Evolutionary conservation across 768 basidiomycete genomes (phyloP).

Genomic region (Boletus tylopilopsis): DNA sequence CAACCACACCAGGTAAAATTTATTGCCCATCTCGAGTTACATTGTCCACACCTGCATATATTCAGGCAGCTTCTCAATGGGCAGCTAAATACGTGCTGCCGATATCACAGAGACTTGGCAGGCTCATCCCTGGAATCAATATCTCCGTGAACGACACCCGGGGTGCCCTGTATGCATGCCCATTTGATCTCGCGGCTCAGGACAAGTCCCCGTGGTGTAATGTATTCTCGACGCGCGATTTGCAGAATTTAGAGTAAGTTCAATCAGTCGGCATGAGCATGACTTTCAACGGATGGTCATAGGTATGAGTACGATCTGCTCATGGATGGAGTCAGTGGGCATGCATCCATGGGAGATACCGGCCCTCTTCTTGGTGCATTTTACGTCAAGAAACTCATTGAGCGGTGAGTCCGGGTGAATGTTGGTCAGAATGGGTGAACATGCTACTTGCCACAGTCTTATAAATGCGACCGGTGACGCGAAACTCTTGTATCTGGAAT

Average conservation of each 20-base stretch:
- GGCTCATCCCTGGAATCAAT: conserved; percentile 31
- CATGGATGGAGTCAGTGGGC: conserved; percentile 37
- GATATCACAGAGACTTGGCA: conserved; percentile 34
- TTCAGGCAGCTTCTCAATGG: conserved; percentile 29
- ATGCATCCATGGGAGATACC: conserved; percentile 28
- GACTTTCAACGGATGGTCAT: not conserved
- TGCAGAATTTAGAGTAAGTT: conserved; percentile 35
- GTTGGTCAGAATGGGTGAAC: not conserved
- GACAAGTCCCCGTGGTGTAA: conserved; percentile 39
- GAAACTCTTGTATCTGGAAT: conserved; percentile 36
- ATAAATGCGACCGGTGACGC: conserved; percentile 34
- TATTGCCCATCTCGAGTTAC: not conserved
- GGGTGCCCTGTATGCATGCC: conserved; percentile 41
- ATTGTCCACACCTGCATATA: not conserved
- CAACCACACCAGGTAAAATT: conserved; percentile 5
- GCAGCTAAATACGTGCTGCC: conserved; percentile 32
- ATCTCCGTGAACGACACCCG: conserved; percentile 34
- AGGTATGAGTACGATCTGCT: conserved; percentile 40
- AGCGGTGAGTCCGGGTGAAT: conserved; percentile 25
- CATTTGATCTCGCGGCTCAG: conserved; percentile 38
- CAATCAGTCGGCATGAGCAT: not conserved
- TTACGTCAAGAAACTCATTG: conserved; percentile 37
- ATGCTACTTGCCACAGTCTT: conserved; percentile 21
- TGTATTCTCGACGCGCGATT: conserved; percentile 34
- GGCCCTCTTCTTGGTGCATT: conserved; percentile 38